These are phyloP conservation scores for Lyophyllum atratum DNA, from an alignment of 768 basidiomycete genomes.

Conservation along the genomic window DNA sequence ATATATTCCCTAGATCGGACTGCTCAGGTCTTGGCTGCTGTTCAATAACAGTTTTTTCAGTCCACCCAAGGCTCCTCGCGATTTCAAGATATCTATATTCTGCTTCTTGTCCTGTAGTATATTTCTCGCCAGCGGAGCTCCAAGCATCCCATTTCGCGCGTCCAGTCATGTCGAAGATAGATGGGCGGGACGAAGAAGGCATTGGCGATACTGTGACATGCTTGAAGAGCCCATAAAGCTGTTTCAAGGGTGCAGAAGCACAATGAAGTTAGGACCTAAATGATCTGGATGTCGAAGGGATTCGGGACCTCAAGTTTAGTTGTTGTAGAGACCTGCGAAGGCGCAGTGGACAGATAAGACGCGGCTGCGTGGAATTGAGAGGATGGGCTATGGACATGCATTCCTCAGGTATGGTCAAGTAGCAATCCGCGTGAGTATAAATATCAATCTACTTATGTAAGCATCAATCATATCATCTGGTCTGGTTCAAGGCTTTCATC, in stretches of 20 bases:
- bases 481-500: slow-evolving; percentile 54
- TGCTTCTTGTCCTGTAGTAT: slow-evolving; percentile 45
- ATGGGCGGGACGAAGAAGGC: slow-evolving; percentile 64
- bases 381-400: slow-evolving; percentile 33
- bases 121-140: slow-evolving; percentile 52
- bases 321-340: slow-evolving; percentile 58
- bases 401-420: slow-evolving; percentile 1
- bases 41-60: slow-evolving; percentile 24
- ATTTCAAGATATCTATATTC: slow-evolving; percentile 70
- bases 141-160: slow-evolving; percentile 91
- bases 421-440: slow-evolving; percentile 1
- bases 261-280: slow-evolving; percentile 43
- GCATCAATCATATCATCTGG: slow-evolving; percentile 18
- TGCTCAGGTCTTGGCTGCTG: slow-evolving; percentile 9
- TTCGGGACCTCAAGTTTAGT: slow-evolving; percentile 75
- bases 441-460: slow-evolving; percentile 23
- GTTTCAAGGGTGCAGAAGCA: slow-evolving; percentile 19
- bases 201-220: slow-evolving; percentile 57
- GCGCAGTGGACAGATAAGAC: slow-evolving; percentile 57
- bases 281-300: slow-evolving; percentile 21
- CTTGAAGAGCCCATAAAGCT: slow-evolving; percentile 90
- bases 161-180: slow-evolving; percentile 76
- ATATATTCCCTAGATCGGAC: slow-evolving; percentile 35
- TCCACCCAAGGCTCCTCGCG: slow-evolving; percentile 73
- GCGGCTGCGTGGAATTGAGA: slow-evolving; percentile 60